A percentile compares a stretch with the other conserved stretches of the same genome.
Conservation (phyloP, 129 eudicot genomes). For the Calendula officinalis region DNA sequence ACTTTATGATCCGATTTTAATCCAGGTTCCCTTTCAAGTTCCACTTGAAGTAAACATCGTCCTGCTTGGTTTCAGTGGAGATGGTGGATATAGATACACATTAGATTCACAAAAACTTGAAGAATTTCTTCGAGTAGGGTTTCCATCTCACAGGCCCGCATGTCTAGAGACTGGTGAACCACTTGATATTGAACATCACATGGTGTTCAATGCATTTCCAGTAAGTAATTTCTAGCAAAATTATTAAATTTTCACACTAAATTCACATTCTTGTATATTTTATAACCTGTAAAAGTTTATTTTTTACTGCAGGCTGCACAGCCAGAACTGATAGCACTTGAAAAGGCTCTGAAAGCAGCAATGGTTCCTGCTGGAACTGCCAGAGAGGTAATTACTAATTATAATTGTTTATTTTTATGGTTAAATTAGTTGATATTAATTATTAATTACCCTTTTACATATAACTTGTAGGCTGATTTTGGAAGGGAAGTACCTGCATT, state of each 20-base stretch:
- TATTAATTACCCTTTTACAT: slow-evolving; percentile 1
- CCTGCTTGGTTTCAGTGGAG: slow-evolving; percentile 88
- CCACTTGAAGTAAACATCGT: slow-evolving; percentile 97
- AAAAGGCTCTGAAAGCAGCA: slow-evolving; percentile 66
- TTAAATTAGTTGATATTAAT: slow-evolving; percentile 14
- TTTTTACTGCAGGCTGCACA: slow-evolving; percentile 62
- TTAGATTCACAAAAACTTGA: slow-evolving; percentile 77
- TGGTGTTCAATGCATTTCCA: slow-evolving; percentile 83
- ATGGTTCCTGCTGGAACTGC: slow-evolving; percentile 83
- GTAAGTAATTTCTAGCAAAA: slow-evolving; percentile 42
- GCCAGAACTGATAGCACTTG: slow-evolving; percentile 84
- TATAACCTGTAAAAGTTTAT: background rate
- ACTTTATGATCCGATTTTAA: background rate
- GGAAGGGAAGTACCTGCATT: slow-evolving; percentile 94
- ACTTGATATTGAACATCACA: slow-evolving; percentile 95
- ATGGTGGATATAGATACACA: slow-evolving; percentile 88
- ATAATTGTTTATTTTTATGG: slow-evolving; percentile 6
- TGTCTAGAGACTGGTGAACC: slow-evolving; percentile 94
- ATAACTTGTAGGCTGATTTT: slow-evolving; percentile 63
- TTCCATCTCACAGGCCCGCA: slow-evolving; percentile 91
- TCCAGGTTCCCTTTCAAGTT: slow-evolving; percentile 98
- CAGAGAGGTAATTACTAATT: slow-evolving; percentile 75
- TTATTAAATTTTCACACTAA: background rate
- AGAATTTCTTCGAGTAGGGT: slow-evolving; percentile 76
- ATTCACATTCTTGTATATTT: background rate